Base-by-base conservation (phyloP, 225 moss, liverwort and hornwort species). In the Straminergon stramineum region DNA sequence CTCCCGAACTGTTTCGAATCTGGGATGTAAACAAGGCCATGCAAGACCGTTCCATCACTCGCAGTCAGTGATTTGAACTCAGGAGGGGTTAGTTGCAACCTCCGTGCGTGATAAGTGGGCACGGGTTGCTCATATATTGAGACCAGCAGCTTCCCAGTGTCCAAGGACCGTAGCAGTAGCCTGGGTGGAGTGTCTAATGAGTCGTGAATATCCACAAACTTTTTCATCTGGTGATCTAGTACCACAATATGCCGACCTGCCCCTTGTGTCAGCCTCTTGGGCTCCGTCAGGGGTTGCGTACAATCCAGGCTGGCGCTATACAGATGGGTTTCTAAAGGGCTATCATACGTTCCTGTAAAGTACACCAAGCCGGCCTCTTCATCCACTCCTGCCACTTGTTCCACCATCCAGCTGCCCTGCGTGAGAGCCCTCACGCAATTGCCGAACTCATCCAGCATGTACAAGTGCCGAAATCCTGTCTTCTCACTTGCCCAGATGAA, bases 201-300 rank as follows among this genome's bases (percentile, higher is more conserved):
- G 95, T 99, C 99, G 87, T 99, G 97, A 85, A 99, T 95, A 91
- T 99, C 99, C 90, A 99, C 99, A 89, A 99, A 99, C 89, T 95
- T 95, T 82, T 97, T 94, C 99, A 97, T 95, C 86, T 97, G 97
- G 85, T 99, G 99, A 89, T 99, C 99, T 86, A 99, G 88, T 82
- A 99, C 97, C 93, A 99, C 99, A 90, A 97, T 94, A 83, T 99
- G 99, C 69, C 99, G 94, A 75, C 99, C 99, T 84, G 92, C 94
- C 84, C 97, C 96, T 91, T 97, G 97, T 27, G 99, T 99, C 75
- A 99, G 89, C 89, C 92, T 94, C 95, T 94, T 99, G 53, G 99
- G 99, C 81, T 91, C 94, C 76, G 95, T 92, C 91, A 96, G 87
- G 85, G 94, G 94, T 84, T 88, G 94, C 82, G 87, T 90, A 75